phyloP scores from a whole-genome alignment of 371 early-diverging fungal genomes.

The Rhizopus arrhizus region DNA sequence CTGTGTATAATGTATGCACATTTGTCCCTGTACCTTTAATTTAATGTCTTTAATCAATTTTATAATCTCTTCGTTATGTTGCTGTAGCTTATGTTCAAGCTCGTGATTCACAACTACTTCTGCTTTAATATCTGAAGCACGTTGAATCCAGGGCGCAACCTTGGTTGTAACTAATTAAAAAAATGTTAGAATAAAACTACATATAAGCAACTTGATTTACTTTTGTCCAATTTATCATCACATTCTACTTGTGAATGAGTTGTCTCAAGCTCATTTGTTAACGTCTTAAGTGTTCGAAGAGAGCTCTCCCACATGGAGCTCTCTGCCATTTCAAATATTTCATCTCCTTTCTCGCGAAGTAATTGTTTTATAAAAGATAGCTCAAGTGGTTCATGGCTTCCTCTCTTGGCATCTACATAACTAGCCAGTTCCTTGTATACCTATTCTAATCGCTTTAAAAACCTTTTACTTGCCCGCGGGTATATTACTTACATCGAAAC shows the following conservation, averaged over 20 bases:
- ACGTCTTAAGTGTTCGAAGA: constrained; percentile 51
- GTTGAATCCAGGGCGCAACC: constrained; percentile 78
- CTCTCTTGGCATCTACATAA: constrained; percentile 44
- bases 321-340: constrained; percentile 57
- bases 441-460: constrained; percentile 5
- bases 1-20: too few relatives aligned
- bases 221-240: constrained; percentile 53
- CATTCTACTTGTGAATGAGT: constrained; percentile 48
- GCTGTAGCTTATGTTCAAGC: constrained; percentile 73
- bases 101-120: constrained; percentile 77
- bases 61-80: constrained; percentile 75
- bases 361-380: constrained; percentile 52
- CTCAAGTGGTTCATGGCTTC: constrained; percentile 52
- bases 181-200: too few relatives aligned
- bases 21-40: constrained; percentile 43
- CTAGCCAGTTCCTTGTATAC: constrained; percentile 30
- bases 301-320: constrained; percentile 67
- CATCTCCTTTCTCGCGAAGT: constrained; percentile 54
- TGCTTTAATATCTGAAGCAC: constrained; percentile 78
- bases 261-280: constrained; percentile 50
- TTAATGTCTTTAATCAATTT: constrained; percentile 75
- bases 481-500: constrained; percentile 38
- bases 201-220: too few relatives aligned
- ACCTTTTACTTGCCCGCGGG: too few relatives aligned
- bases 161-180: constrained; percentile 33